Base-by-base conservation (phyloP, 306 rosid genomes). In the Ochetophila trinervis region DNA sequence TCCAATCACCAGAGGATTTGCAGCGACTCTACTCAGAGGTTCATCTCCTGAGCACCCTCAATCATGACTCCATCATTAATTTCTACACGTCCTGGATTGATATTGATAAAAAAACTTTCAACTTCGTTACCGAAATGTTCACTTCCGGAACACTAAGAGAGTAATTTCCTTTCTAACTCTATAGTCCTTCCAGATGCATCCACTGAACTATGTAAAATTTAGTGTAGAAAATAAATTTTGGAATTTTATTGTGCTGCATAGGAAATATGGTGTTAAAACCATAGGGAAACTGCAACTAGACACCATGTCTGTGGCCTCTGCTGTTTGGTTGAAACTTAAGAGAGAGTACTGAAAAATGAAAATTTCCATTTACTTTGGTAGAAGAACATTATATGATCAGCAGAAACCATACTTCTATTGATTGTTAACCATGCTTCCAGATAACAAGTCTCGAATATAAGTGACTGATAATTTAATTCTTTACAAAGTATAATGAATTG, bases 21-120 rank as follows among this genome's bases (percentile, higher is more conserved):
- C 85, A 91, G 79, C 77, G 97, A 78, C 85, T 91, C 54, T 91
- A 88, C 81, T 88, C 95, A 16, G 97, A 91, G 78, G 96, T 91
- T 83, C 97, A 91, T 65, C 93, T 91, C 62, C 97, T 91, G 61
- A 78, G 96, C 83, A 84, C 89, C 58, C 89, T 91, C 82, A 86
- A 83, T 63, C 96, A 88, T 27, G 89, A 74, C 40, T 82, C 87
- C 58, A 86, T 91, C 62, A 88, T 90, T 65, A 80, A 44, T 54
- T 90, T 90, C 85, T 79, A 81, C 76, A 87, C 91, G 71, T 90
- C 97, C 12, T 90, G 97, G 97, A 87, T 90, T 17, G 85, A 87
- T 55, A 76, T 90, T 63, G 84, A 87, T 15, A 69, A 75, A 65
- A 85, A 70, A 76, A 80, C 91, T 66, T 90, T 90, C 79, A 90